These are phyloP conservation scores for Schizosaccharomyces versatilis DNA, from an alignment of 1,139 yeast species.

Conservation along the genomic window DNA sequence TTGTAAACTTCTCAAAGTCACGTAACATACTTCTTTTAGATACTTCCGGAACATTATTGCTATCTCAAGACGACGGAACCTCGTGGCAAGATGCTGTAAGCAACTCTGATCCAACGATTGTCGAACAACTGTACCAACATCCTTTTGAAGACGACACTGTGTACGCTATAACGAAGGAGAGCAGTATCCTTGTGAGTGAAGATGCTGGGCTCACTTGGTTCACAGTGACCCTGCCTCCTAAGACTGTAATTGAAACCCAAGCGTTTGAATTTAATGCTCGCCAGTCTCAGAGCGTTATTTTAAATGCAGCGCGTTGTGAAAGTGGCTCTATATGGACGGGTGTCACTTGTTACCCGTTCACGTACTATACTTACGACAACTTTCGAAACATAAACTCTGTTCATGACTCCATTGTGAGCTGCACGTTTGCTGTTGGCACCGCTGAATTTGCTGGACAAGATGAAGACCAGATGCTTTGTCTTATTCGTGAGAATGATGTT, in stretches of 20 bases:
- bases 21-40: too few relatives aligned
- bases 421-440: neutral
- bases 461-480: neutral
- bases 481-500: neutral
- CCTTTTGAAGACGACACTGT: neutral
- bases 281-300: neutral
- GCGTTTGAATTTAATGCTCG: neutral
- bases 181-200: constrained; percentile 35
- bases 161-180: constrained; percentile 11
- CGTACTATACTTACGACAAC: neutral
- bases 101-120: too few relatives aligned
- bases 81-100: neutral
- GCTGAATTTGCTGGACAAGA: neutral
- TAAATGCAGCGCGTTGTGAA: neutral
- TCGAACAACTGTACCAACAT: neutral
- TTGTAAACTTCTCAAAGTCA: too few relatives aligned
- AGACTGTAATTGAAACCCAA: too few relatives aligned
- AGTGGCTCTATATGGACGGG: neutral
- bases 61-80: neutral
- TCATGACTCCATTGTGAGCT: neutral
- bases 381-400: neutral
- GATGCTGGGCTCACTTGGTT: constrained; percentile 64
- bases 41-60: too few relatives aligned
- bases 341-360: neutral
- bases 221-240: too few relatives aligned